phyloP scores from a whole-genome alignment of 2,329 filamentous ascomycete species.

The Penicillium sp. region DNA sequence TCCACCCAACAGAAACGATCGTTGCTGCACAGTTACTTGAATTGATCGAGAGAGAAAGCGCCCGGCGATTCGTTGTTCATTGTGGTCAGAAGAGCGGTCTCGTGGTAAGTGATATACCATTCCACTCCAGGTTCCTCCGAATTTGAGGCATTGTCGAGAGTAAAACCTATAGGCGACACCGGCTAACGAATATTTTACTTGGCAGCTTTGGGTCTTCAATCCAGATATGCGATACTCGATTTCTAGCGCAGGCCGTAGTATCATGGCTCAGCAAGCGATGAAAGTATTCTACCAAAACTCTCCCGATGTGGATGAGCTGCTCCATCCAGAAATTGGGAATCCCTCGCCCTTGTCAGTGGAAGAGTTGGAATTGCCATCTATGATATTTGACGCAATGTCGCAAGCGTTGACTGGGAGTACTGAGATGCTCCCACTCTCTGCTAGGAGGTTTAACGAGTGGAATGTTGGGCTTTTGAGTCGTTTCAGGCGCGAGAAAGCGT shows the following conservation, averaged over 20 bases:
- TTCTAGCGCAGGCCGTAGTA: conserved; percentile 33
- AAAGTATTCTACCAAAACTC: conserved; percentile 56
- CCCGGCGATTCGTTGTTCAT: conserved; percentile 56
- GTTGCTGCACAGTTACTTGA: conserved; percentile 58
- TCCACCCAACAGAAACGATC: conserved; percentile 38
- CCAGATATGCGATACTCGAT: conserved; percentile 59
- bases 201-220: conserved; percentile 60
- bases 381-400: conserved; percentile 41
- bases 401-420: conserved; percentile 43
- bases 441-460: conserved; percentile 56
- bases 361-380: conserved; percentile 46
- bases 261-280: conserved; percentile 50
- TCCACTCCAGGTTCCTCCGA: too few species aligned
- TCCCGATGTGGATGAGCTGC: conserved; percentile 34
- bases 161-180: background rate
- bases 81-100: conserved; percentile 35
- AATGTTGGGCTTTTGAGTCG: conserved; percentile 54
- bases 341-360: conserved; percentile 48
- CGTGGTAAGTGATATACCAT: conserved; percentile 33
- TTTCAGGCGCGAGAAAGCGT: conserved; percentile 31
- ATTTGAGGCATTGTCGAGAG: background rate
- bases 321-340: conserved; percentile 39
- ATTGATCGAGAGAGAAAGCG: conserved; percentile 56
- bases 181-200: background rate
- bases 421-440: conserved; percentile 49